A percentile compares a stretch with the other conserved stretches of the same genome.
These are phyloP conservation scores for Ziziphus jujuba DNA, from an alignment of 306 rosid genomes.

Conservation along the genomic window DNA sequence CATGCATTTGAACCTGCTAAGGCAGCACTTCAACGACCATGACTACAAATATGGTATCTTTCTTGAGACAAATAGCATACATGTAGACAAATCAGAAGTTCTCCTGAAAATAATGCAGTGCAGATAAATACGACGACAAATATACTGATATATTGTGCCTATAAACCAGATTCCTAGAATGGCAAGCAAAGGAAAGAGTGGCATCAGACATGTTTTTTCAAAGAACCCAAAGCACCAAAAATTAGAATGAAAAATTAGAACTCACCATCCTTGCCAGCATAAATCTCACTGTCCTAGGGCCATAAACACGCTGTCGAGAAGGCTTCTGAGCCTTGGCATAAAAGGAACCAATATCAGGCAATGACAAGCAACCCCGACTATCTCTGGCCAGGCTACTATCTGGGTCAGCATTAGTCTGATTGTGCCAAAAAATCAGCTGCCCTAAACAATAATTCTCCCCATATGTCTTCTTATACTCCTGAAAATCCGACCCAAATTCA, in stretches of 20 bases:
- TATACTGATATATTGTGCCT: too few species aligned
- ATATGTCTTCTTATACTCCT: conserved; percentile 81
- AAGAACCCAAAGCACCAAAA: neutral
- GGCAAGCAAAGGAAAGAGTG: neutral
- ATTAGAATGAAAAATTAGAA: neutral
- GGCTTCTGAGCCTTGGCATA: conserved; percentile 86
- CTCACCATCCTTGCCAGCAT: conserved; percentile 96
- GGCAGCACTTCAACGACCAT: too few species aligned
- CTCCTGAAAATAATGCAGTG: too few species aligned
- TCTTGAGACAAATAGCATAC: too few species aligned
- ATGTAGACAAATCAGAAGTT: too few species aligned
- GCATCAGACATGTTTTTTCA: neutral
- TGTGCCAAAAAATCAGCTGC: conserved; percentile 96
- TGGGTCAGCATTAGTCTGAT: conserved; percentile 82
- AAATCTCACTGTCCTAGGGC: conserved; percentile 84
- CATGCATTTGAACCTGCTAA: too few species aligned
- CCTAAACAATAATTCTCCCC: conserved; percentile 95
- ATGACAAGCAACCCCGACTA: conserved; percentile 82
- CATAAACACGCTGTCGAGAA: conserved; percentile 78
- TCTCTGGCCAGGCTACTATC: conserved; percentile 70
- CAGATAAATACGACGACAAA: too few species aligned
- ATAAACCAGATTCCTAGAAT: too few species aligned
- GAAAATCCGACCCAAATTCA: conserved; percentile 75
- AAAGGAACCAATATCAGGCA: conserved; percentile 89
- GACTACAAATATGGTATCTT: too few species aligned